Evolutionary conservation across 805 yeast species (phyloP).

Genomic region (Myxozyma lipomycoides): DNA sequence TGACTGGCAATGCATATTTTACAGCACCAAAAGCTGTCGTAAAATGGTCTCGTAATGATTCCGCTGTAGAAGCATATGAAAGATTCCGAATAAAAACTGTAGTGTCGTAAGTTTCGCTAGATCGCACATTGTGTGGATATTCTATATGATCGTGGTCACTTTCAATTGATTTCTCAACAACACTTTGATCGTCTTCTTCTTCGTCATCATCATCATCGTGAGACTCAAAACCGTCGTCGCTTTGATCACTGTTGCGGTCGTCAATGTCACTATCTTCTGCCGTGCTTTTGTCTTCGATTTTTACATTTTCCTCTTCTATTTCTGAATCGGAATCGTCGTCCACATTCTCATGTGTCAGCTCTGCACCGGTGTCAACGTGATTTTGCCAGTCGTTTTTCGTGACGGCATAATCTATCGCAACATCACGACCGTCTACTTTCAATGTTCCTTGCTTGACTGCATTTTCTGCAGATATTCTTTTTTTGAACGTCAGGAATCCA

Average conservation of each 20-base stretch:
- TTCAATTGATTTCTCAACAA: slow-evolving; percentile 5
- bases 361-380: slow-evolving; percentile 42
- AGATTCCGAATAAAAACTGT: slow-evolving; percentile 87
- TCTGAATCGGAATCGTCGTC: slow-evolving; percentile 40
- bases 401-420: slow-evolving; percentile 90
- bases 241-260: slow-evolving; percentile 27
- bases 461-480: slow-evolving; percentile 65
- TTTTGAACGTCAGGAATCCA: slow-evolving; percentile 89
- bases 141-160: no score
- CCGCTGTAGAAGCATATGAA: slow-evolving; percentile 90
- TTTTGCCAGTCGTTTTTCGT: slow-evolving; percentile 81
- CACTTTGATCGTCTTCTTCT: slow-evolving; percentile 17
- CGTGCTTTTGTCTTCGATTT: slow-evolving; percentile 39
- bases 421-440: slow-evolving; percentile 83
- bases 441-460: slow-evolving; percentile 73
- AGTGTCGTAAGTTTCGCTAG: slow-evolving; percentile 37
- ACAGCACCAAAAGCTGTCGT: slow-evolving; percentile 72
- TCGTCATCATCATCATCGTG: slow-evolving; percentile 19
- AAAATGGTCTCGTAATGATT: slow-evolving; percentile 73
- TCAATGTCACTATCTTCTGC: slow-evolving; percentile 40
- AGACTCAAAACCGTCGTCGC: not conserved
- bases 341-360: slow-evolving; percentile 41
- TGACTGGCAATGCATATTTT: slow-evolving; percentile 88
- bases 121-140: not conserved
- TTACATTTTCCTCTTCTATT: slow-evolving; percentile 35